phyloP scores from a whole-genome alignment of 257 asterid species.

The Plantago elongata region DNA sequence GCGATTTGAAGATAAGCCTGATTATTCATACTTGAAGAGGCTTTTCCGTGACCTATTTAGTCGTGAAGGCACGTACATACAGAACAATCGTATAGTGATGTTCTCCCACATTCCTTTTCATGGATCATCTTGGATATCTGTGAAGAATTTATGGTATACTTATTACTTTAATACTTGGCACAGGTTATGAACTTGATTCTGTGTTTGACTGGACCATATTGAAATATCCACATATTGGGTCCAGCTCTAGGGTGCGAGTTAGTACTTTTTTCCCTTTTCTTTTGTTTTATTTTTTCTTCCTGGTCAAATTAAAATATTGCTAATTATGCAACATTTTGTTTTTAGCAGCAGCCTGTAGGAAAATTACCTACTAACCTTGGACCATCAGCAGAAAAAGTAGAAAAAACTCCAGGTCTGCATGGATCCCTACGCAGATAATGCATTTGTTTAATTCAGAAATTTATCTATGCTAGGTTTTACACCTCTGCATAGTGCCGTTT shows the following conservation, averaged over 20 bases:
- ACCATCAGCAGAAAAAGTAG: conserved; percentile 52
- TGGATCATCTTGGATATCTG: no score
- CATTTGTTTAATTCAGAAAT: background rate
- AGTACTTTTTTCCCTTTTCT: conserved; percentile 14
- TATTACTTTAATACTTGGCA: conserved; percentile 8
- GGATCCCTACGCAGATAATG: conserved; percentile 1
- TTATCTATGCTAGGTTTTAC: no score
- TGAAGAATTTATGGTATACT: no score
- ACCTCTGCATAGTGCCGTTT: conserved; percentile 2
- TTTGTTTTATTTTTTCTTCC: background rate
- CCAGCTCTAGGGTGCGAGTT: conserved; percentile 64
- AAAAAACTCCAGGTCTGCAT: conserved; percentile 60
- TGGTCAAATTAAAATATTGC: background rate
- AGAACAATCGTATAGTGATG: background rate
- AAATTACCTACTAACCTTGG: conserved; percentile 57
- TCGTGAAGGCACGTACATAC: conserved; percentile 56
- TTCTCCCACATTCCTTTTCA: conserved; percentile 1
- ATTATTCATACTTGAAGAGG: conserved; percentile 81
- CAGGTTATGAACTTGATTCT: conserved; percentile 84
- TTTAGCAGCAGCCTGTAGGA: conserved; percentile 51
- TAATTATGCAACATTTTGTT: conserved; percentile 15
- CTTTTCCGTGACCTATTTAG: conserved; percentile 78
- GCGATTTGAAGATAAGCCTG: conserved; percentile 88
- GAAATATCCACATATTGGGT: conserved; percentile 77
- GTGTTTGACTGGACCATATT: conserved; percentile 86